phyloP scores from a whole-genome alignment of 2,329 filamentous ascomycete species.

The Decorospora gaudefroyi region DNA sequence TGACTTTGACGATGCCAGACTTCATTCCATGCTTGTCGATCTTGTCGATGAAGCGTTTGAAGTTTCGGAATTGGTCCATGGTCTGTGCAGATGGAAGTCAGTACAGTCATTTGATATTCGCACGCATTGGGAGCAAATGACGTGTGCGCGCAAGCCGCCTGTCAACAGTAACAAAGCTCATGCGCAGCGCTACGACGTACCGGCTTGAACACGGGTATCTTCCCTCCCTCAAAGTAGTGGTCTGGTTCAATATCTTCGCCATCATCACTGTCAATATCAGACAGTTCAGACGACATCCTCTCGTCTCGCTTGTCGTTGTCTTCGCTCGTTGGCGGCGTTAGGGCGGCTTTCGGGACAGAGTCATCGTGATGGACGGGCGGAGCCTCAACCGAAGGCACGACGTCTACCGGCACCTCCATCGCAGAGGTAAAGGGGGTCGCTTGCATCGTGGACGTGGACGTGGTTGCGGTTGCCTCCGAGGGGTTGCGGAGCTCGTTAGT shows the following conservation, averaged over 20 bases:
- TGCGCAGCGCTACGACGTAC: constrained; percentile 53
- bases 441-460: constrained; percentile 17
- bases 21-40: constrained; percentile 96
- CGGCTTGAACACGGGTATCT: constrained; percentile 91
- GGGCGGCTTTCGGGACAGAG: constrained; percentile 45
- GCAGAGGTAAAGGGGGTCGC: constrained; percentile 5
- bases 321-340: constrained; percentile 59
- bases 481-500: constrained; percentile 27
- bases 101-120: constrained; percentile 10
- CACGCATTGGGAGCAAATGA: constrained; percentile 2
- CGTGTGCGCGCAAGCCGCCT: constrained; percentile 5
- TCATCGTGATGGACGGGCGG: constrained; percentile 33
- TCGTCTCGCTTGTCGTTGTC: constrained; percentile 54
- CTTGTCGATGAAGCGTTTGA: constrained; percentile 87
- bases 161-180: constrained; percentile 1
- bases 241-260: constrained; percentile 77
- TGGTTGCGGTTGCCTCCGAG: constrained; percentile 24
- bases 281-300: constrained; percentile 54
- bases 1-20: constrained; percentile 93
- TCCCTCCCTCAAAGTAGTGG: constrained; percentile 81
- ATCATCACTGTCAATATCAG: constrained; percentile 54
- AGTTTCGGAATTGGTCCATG: constrained; percentile 93
- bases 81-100: constrained; percentile 55
- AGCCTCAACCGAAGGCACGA: constrained; percentile 44
- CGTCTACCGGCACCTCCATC: constrained; percentile 40